Conservation (phyloP, 345 rosid genomes). For the Excoecaria agallocha region DNA sequence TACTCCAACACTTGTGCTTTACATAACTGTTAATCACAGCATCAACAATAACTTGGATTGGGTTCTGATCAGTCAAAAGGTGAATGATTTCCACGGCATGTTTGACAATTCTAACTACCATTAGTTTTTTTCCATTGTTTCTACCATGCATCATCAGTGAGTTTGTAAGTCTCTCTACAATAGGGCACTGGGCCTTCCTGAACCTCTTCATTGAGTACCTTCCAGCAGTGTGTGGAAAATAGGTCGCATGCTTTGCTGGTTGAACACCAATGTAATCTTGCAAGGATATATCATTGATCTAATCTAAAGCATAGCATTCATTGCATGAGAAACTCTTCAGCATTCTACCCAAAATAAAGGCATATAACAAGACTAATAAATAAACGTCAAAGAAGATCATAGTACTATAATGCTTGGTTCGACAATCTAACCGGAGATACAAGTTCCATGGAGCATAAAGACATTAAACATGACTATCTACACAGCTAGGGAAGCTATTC, state of each 20-base stretch:
- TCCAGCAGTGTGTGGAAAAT: constrained; percentile 92
- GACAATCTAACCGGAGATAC: too few relatives aligned
- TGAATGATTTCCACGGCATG: constrained; percentile 96
- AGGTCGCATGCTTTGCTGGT: constrained; percentile 76
- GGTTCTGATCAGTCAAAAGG: constrained; percentile 75
- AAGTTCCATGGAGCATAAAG: too few relatives aligned
- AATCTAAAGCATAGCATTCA: neutral
- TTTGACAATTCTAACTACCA: constrained; percentile 82
- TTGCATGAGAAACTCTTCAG: neutral
- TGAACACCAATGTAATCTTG: constrained; percentile 70
- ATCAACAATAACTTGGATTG: constrained; percentile 84
- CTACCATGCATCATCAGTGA: constrained; percentile 96
- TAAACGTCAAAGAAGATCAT: too few relatives aligned
- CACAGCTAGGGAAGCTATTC: too few relatives aligned
- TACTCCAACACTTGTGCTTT: neutral
- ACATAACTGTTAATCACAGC: constrained; percentile 84
- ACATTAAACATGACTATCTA: too few relatives aligned
- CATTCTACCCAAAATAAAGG: too few relatives aligned
- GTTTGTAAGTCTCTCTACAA: constrained; percentile 90
- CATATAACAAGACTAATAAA: too few relatives aligned
- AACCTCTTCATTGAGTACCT: constrained; percentile 90
- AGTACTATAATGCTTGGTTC: too few relatives aligned
- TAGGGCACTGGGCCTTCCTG: constrained; percentile 96
- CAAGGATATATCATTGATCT: constrained; percentile 76
- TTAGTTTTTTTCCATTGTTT: constrained; percentile 83